Conservation (phyloP, 2,329 filamentous ascomycete genomes). For the Alternaria triticimaculans region DNA sequence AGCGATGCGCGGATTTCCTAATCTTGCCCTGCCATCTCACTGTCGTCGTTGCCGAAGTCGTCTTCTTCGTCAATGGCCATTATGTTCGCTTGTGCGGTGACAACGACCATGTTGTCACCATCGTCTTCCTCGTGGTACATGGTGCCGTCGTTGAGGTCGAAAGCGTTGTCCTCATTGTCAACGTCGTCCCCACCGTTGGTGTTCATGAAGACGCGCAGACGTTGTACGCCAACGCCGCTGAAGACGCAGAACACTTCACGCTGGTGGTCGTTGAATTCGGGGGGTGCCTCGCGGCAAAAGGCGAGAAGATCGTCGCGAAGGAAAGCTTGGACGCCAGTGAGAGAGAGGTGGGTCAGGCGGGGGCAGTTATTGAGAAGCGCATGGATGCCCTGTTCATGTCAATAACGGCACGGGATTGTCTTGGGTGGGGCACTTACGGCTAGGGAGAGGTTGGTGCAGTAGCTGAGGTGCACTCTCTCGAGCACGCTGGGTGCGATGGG, state of each 20-base stretch:
- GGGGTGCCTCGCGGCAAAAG: conserved; percentile 86
- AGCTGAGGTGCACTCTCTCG: conserved; percentile 94
- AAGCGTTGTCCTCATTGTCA: conserved; percentile 21
- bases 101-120: conserved; percentile 43
- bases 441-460: conserved; percentile 85
- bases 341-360: conserved; percentile 88
- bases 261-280: conserved; percentile 95
- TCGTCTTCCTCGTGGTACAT: conserved; percentile 43
- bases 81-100: conserved; percentile 45
- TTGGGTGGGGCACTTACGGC: conserved; percentile 63
- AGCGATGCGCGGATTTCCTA: conserved; percentile 5
- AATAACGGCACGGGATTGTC: conserved; percentile 3
- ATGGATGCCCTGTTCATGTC: conserved; percentile 75
- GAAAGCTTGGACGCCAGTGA: conserved; percentile 93
- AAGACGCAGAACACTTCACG: conserved; percentile 97
- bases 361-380: conserved; percentile 88
- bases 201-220: conserved; percentile 81
- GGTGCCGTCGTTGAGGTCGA: conserved; percentile 34
- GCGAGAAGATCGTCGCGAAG: conserved; percentile 80
- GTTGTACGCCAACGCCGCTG: conserved; percentile 81
- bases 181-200: conserved; percentile 37
- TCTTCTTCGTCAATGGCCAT: conserved; percentile 54
- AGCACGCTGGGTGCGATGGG: conserved; percentile 70
- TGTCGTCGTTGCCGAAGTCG: conserved; percentile 54
- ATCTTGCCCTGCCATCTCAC: conserved; percentile 52